phyloP scores from a whole-genome alignment of 176 grass and related monocot species.

The Zoysia japonica region DNA sequence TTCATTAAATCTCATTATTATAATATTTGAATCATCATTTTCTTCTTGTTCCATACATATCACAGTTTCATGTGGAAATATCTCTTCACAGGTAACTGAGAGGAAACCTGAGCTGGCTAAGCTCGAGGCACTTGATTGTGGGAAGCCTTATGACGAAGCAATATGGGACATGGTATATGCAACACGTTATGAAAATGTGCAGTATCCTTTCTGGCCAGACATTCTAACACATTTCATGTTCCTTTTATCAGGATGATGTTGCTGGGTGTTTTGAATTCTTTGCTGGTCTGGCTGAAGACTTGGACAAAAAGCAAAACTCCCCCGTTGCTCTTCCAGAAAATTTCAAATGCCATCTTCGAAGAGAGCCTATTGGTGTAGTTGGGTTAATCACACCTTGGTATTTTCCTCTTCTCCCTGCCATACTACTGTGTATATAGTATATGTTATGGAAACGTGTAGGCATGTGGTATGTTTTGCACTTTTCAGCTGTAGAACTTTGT shows the following conservation, averaged over 20 bases:
- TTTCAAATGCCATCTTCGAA: constrained; percentile 80
- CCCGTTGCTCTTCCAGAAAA: constrained; percentile 79
- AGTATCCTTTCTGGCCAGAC: not conserved
- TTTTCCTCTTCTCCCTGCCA: not conserved
- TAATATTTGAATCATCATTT: not conserved
- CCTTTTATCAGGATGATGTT: constrained; percentile 85
- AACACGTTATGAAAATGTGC: constrained; percentile 4
- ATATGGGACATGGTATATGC: constrained; percentile 86
- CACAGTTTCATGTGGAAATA: not conserved
- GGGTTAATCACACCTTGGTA: constrained; percentile 97
- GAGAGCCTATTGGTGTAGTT: constrained; percentile 95
- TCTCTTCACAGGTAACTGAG: constrained; percentile 59
- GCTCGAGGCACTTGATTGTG: constrained; percentile 81
- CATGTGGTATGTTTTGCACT: not conserved
- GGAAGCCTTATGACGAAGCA: constrained; percentile 97
- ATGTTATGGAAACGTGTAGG: not conserved
- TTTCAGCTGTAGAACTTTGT: not conserved
- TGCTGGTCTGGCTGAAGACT: constrained; percentile 73
- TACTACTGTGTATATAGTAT: not conserved
- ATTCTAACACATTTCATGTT: constrained; percentile 24
- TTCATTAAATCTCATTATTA: not conserved
- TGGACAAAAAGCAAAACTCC: constrained; percentile 85
- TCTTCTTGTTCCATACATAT: not conserved
- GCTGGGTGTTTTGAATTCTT: constrained; percentile 97
- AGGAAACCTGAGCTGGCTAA: constrained; percentile 82